Evolutionary conservation across 2,329 filamentous ascomycete genomes (phyloP).

Genomic region (Tolypocladium cylindrosporum): DNA sequence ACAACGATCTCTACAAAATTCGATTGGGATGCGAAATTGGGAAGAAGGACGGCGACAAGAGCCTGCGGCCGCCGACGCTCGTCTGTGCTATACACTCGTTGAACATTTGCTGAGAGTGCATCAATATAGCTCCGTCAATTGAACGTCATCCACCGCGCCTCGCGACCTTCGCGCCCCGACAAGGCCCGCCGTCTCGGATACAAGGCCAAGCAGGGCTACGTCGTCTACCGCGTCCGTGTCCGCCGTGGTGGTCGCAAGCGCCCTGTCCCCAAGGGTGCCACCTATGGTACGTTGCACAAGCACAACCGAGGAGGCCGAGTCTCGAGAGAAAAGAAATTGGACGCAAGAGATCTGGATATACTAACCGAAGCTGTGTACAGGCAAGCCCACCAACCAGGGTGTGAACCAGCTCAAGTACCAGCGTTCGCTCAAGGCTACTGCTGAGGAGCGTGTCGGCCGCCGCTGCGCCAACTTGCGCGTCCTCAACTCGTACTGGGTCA

Average conservation of each 20-base stretch:
- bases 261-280: conserved; percentile 94
- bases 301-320: neutral
- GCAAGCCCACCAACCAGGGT: conserved; percentile 99
- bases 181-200: conserved; percentile 99
- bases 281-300: conserved; percentile 65
- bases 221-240: conserved; percentile 98
- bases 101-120: conserved; percentile 99
- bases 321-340: too few relatives aligned
- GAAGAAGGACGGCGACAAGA: neutral
- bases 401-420: conserved; percentile 99
- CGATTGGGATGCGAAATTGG: neutral
- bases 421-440: conserved; percentile 93
- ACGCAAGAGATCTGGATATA: neutral
- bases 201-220: conserved; percentile 99
- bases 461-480: conserved; percentile 98
- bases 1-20: neutral
- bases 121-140: conserved; percentile 99
- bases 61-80: conserved; percentile 5
- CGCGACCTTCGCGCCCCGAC: conserved; percentile 95
- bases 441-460: conserved; percentile 99
- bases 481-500: conserved; percentile 99
- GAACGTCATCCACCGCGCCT: conserved; percentile 99
- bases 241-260: conserved; percentile 98
- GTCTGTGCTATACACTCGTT: conserved; percentile 90
- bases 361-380: conserved; percentile 36